Conservation (phyloP, 306 rosid genomes). For the Echinosophora koreensis region DNA sequence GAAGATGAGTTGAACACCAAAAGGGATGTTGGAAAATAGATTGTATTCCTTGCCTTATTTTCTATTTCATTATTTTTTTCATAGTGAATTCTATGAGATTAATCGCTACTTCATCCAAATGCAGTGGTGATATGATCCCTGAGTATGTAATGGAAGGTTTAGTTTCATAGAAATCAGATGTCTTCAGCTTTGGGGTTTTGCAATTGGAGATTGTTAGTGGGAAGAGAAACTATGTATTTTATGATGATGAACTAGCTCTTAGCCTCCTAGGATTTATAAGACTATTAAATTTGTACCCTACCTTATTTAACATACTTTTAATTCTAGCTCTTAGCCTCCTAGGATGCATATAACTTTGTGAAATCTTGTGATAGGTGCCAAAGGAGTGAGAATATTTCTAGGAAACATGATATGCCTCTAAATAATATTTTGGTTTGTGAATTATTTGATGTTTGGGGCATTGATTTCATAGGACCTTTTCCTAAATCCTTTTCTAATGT, state of each 20-base stretch:
- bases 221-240: neutral
- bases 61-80: no score
- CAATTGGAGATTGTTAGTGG: constrained; percentile 19
- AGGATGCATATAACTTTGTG: no score
- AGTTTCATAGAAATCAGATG: constrained; percentile 29
- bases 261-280: constrained; percentile 30
- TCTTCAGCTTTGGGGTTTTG: constrained; percentile 34
- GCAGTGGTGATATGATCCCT: constrained; percentile 31
- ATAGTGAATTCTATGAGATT: no score
- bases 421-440: no score
- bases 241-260: neutral
- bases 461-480: no score
- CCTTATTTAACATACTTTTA: neutral
- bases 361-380: no score
- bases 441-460: no score
- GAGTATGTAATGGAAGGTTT: constrained; percentile 13
- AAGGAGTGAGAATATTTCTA: no score
- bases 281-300: no score
- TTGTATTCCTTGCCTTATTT: neutral
- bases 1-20: constrained; percentile 10
- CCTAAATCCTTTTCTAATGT: no score
- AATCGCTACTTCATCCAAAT: neutral
- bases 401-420: no score
- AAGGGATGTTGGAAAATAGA: constrained; percentile 33
- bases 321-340: no score